phyloP scores from a whole-genome alignment of 202 grass and related monocot species.

The Tripidium arundinaceum region DNA sequence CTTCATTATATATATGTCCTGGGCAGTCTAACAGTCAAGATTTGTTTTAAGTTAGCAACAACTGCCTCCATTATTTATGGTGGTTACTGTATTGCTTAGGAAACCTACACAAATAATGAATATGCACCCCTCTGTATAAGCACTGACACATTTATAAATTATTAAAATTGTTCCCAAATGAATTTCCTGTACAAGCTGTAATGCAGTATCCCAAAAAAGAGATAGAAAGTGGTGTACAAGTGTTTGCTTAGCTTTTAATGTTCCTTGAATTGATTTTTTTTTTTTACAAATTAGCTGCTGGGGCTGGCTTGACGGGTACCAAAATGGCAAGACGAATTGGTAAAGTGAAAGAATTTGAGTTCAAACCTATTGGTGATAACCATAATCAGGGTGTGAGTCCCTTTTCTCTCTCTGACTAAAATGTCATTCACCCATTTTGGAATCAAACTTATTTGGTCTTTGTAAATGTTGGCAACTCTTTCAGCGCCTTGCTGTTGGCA shows the following conservation, averaged over 20 bases:
- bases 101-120: not conserved
- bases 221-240: not conserved
- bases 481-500: slow-evolving; percentile 86
- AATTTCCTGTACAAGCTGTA: not conserved
- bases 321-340: slow-evolving; percentile 94
- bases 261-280: slow-evolving; percentile 25
- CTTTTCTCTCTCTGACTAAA: slow-evolving; percentile 28
- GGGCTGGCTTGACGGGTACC: slow-evolving; percentile 86
- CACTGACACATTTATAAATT: not conserved
- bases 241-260: slow-evolving; percentile 2
- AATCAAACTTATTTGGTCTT: slow-evolving; percentile 28
- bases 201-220: not conserved
- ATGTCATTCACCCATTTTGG: not conserved
- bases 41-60: not conserved
- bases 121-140: not conserved
- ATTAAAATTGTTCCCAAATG: not conserved
- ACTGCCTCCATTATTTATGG: not conserved
- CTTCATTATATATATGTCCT: not conserved
- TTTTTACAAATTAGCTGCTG: slow-evolving; percentile 58
- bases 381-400: slow-evolving; percentile 97
- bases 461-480: slow-evolving; percentile 2
- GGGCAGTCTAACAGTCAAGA: not conserved
- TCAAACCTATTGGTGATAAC: slow-evolving; percentile 86
- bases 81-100: not conserved
- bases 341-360: slow-evolving; percentile 88